Conservation (phyloP, 108 stramenopile genomes). For the Nannochloropsis salina region DNA sequence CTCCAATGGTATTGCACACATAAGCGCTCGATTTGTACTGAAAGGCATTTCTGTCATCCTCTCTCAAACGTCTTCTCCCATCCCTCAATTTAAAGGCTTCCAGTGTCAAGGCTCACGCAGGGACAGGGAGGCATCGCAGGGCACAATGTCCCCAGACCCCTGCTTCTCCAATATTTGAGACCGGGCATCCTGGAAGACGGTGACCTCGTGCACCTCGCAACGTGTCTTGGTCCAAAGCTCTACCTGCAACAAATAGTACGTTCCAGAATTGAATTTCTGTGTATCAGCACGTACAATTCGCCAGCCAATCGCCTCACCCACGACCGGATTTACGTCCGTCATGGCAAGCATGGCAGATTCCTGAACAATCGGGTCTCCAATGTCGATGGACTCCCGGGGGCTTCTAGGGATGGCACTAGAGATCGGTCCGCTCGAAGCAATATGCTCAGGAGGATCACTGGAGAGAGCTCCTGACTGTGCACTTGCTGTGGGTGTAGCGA, state of each 20-base stretch:
- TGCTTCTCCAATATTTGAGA: neutral
- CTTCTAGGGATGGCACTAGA: neutral
- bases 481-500: too few relatives aligned
- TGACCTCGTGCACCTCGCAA: neutral
- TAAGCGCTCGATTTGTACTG: too few relatives aligned
- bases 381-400: neutral
- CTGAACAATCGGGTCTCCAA: neutral
- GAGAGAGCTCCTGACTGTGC: too few relatives aligned
- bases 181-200: neutral
- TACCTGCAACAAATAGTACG: neutral
- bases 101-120: neutral
- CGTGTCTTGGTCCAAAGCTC: neutral
- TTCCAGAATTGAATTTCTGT: neutral
- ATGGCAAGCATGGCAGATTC: neutral
- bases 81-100: too few relatives aligned
- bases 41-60: too few relatives aligned
- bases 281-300: neutral
- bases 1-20: too few relatives aligned
- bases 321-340: conserved; percentile 5
- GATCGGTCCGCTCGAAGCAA: too few relatives aligned
- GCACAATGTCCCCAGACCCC: neutral
- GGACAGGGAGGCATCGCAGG: neutral
- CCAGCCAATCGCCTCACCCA: conserved; percentile 10
- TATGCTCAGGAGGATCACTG: too few relatives aligned
- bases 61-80: too few relatives aligned